phyloP scores from a whole-genome alignment of 2,329 filamentous ascomycete genomes.

The Aspergillus sp. region DNA sequence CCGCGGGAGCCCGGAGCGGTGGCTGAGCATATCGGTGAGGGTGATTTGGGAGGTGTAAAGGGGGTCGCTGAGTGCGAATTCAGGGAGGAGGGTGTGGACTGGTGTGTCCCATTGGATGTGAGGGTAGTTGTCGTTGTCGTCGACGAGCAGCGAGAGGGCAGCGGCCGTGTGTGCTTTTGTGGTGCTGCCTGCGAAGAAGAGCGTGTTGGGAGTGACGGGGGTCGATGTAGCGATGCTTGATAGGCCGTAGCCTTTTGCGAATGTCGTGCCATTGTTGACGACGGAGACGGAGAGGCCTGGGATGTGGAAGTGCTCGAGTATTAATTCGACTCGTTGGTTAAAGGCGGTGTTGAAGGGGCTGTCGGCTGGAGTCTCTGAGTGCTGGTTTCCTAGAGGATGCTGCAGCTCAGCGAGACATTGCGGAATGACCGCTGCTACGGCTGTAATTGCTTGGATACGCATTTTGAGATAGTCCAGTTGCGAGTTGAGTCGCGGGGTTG shows the following conservation, averaged over 20 bases:
- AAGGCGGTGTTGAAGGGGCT: too few relatives aligned
- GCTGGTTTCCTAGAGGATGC: too few relatives aligned
- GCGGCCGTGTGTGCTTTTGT: constrained; percentile 58
- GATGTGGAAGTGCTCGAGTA: too few relatives aligned
- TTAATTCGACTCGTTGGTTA: too few relatives aligned
- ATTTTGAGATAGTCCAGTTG: too few relatives aligned
- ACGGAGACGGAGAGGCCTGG: too few relatives aligned
- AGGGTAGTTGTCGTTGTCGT: constrained; percentile 20
- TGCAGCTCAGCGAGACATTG: too few relatives aligned
- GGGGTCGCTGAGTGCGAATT: constrained; percentile 27
- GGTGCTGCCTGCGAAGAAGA: constrained; percentile 57
- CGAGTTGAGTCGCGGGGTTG: too few relatives aligned
- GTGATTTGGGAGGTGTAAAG: constrained; percentile 25
- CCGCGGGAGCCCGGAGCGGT: constrained; percentile 29
- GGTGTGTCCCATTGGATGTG: constrained; percentile 37
- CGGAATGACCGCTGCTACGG: too few relatives aligned
- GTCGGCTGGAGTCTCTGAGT: too few relatives aligned
- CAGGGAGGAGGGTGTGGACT: constrained; percentile 33
- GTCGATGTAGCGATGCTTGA: constrained; percentile 34
- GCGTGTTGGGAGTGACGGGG: constrained; percentile 47
- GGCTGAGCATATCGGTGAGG: constrained; percentile 31
- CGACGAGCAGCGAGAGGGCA: constrained; percentile 45
- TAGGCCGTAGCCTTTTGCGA: constrained; percentile 34
- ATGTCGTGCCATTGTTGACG: too few relatives aligned
- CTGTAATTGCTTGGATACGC: too few relatives aligned